Base-by-base conservation (phyloP, 371 early-diverging fungal species). In the Phascolomyces articulosus region DNA sequence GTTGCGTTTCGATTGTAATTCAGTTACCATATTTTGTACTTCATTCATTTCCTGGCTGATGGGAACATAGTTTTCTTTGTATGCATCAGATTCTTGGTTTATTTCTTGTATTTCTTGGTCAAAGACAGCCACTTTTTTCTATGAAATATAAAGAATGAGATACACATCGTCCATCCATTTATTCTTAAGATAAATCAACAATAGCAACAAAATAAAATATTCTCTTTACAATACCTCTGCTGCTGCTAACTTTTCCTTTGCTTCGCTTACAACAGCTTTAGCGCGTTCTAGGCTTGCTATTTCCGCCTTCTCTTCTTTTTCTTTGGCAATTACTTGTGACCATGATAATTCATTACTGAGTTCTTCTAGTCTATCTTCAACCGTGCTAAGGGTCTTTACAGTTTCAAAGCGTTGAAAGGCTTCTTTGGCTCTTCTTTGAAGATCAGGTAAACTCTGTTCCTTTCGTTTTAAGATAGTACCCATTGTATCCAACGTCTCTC, bases 281-380 rank as follows among this genome's bases (percentile, higher is more conserved):
- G 40, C 58, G 6, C 34, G 34, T 9, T 9, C 11, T 6, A 34
- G 9, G 1, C 61, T 27, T 21, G 59, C 28, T 34, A 67, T 66
- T 20, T 70, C 63, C 0, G 67, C 28, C 44, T 83, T 77, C 20
- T 68, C 68, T 34, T 65, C 65, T 18, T 55, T 49, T 54, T 65
- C 91, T 60, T 85, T 86, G 29, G 21, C 18, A 57, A 76, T 74
- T 23, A 92, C 86, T 55, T 88, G 84, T 15, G 91, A 84, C 95
- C 95, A 95, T 0, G 90, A 92, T 63, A 90, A 66, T 73, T 93
- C 85, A 38, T 90, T 83, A 65, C 89, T 87, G 29, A 91, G 66
- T 0, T 63, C 67, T 4, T 87, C 84, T 29, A 94, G 76, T 29
- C 75, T 67, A 27, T 81, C 58, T 29, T 92, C 89, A 10, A 93